These are phyloP conservation scores for Citrus hindsii DNA, from an alignment of 345 rosid species.

Conservation along the genomic window DNA sequence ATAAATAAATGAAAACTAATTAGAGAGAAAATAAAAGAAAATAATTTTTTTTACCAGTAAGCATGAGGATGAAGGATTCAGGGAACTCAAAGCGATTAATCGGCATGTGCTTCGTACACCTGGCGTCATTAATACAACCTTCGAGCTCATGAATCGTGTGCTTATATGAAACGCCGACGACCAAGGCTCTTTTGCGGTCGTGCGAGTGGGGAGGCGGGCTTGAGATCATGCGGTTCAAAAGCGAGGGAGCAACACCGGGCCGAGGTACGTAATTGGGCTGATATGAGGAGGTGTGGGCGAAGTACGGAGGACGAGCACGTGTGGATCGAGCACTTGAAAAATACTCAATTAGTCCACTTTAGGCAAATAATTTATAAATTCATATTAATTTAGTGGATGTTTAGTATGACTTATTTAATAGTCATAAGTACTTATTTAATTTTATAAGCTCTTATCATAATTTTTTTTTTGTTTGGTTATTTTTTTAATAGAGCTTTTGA, in stretches of 20 bases:
- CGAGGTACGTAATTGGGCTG: constrained; percentile 14
- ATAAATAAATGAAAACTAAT: not conserved
- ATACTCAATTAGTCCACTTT: too few relatives aligned
- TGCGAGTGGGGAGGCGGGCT: constrained; percentile 46
- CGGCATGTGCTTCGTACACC: constrained; percentile 81
- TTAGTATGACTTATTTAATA: too few relatives aligned
- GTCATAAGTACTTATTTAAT: too few relatives aligned
- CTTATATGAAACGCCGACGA: constrained; percentile 52
- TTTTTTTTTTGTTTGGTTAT: too few relatives aligned
- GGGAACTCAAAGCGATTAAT: constrained; percentile 71
- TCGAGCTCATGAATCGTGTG: constrained; percentile 52
- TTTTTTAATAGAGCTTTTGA: too few relatives aligned
- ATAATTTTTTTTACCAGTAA: constrained; percentile 40
- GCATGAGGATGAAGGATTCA: constrained; percentile 76
- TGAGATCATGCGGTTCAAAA: constrained; percentile 43
- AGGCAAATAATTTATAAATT: too few relatives aligned
- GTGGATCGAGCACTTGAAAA: too few relatives aligned
- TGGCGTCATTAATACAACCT: constrained; percentile 83
- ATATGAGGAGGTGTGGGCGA: not conserved
- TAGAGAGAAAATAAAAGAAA: not conserved
- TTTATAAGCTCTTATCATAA: too few relatives aligned
- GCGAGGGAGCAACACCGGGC: constrained; percentile 26
- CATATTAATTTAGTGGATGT: too few relatives aligned
- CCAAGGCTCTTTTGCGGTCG: constrained; percentile 77
- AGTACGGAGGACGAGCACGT: too few relatives aligned